Evolutionary conservation across 257 asterid species (phyloP), one percentile per base, ranked within the genome.

Genomic region (Leptodermis oblonga): DNA sequence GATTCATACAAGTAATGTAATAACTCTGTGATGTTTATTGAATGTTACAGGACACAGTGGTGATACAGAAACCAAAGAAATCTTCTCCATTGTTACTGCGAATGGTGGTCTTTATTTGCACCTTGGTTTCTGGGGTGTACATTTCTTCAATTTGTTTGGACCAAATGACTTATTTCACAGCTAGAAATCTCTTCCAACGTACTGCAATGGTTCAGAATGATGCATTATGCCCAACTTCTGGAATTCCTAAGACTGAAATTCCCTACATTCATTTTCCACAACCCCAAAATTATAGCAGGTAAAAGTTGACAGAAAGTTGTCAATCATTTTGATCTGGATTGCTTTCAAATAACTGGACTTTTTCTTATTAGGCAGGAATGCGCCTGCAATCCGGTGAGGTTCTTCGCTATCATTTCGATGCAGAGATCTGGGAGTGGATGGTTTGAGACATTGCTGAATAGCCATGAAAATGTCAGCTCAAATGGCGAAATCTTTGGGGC

Each of bases 371-470:
- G 97, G 82, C 76, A 85, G 81, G 96, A 92, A 82, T 92, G 98
- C 64, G 84, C 58, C 4, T 92, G 98, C 86, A 92, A 85, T 69
- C 95, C 96, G 0, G 96, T 92, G 20, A 70, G 89, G 14, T 78
- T 65, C 69, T 92, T 92, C 33, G 89, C 82, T 3, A 86, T 92
- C 23, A 83, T 84, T 20, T 89, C 96, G 20, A 87, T 85, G 95
- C 98, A 92, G 80, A 86, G 97, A 71, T 92, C 98, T 0, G 96
- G 96, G 37, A 92, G 98, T 66, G 96, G 96, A 70, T 92, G 98
- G 95, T 89, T 92, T 36, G 98, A 92, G 77, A 92, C 97, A 9
- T 75, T 92, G 70, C 71, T 92, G 13, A 89, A 90, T 64, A 88
- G 95, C 55, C 98, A 90, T 69, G 52, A 34, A 9, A 90, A 92